These are phyloP conservation scores for Jamesozyma rosinii DNA, from an alignment of 805 yeast species.

Conservation along the genomic window DNA sequence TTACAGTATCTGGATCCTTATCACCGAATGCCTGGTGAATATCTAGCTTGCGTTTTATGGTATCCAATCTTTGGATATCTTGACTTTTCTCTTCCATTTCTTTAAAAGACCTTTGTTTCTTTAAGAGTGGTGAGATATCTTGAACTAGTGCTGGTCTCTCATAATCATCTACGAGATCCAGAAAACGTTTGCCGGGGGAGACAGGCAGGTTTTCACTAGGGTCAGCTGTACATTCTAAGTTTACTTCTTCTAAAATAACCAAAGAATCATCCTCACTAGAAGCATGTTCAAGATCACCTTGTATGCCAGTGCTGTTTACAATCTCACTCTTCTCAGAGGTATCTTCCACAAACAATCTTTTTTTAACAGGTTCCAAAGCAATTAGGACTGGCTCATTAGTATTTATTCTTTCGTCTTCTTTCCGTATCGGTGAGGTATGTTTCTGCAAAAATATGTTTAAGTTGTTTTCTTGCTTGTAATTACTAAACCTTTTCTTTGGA, in stretches of 20 bases:
- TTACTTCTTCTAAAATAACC: slow-evolving; percentile 13
- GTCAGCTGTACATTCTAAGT: not conserved
- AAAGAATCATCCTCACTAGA: slow-evolving; percentile 12
- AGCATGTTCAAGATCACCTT: not conserved
- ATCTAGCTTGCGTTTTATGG: not conserved
- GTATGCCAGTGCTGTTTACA: not conserved
- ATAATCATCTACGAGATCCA: not conserved
- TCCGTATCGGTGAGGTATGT: slow-evolving; percentile 18
- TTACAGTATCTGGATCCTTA: not conserved
- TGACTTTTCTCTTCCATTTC: not conserved
- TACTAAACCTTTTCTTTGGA: slow-evolving; percentile 6
- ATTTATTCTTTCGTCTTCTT: slow-evolving; percentile 5
- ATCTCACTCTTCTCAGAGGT: slow-evolving; percentile 3
- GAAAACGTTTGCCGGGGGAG: not conserved
- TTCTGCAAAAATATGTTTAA: slow-evolving; percentile 17
- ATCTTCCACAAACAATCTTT: slow-evolving; percentile 19
- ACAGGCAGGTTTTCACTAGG: not conserved
- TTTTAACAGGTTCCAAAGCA: slow-evolving; percentile 7
- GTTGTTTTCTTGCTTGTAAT: slow-evolving; percentile 18
- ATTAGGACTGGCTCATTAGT: slow-evolving; percentile 1
- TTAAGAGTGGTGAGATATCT: not conserved
- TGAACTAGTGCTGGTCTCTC: not conserved
- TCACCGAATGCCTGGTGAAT: not conserved
- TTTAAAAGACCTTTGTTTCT: slow-evolving; percentile 1
- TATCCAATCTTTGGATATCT: not conserved